phyloP scores from a whole-genome alignment of 2,329 filamentous ascomycete species.

The Colletotrichum cereale region DNA sequence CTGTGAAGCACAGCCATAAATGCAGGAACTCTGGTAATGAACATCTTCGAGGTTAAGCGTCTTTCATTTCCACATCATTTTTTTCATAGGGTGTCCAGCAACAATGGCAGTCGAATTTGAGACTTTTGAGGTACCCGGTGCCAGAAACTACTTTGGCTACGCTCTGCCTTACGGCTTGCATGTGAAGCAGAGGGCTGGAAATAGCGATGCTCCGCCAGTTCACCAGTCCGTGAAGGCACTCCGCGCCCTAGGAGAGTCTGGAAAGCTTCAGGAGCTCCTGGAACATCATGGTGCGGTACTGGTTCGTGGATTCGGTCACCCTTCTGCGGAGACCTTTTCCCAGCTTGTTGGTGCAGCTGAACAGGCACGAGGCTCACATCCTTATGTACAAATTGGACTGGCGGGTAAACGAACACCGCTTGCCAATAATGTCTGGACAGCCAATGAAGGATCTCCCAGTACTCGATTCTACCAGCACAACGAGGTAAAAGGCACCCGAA shows the following conservation, averaged over 20 bases:
- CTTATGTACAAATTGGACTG: slow-evolving; percentile 48
- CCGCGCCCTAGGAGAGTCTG: slow-evolving; percentile 25
- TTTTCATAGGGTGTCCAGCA: background rate
- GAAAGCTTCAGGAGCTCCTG: slow-evolving; percentile 31
- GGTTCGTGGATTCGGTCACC: slow-evolving; percentile 32
- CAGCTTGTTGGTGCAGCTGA: slow-evolving; percentile 37
- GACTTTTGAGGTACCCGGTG: slow-evolving; percentile 36
- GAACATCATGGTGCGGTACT: slow-evolving; percentile 39
- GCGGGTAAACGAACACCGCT: slow-evolving; percentile 40
- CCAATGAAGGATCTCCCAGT: slow-evolving; percentile 41
- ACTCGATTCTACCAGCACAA: slow-evolving; percentile 43
- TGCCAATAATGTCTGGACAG: slow-evolving; percentile 42
- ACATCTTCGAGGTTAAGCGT: background rate
- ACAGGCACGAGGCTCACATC: slow-evolving; percentile 32
- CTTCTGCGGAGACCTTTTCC: slow-evolving; percentile 42
- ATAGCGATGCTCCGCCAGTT: slow-evolving; percentile 4
- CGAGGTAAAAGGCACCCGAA: slow-evolving; percentile 24
- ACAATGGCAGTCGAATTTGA: slow-evolving; percentile 30
- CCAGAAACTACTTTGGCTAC: slow-evolving; percentile 33
- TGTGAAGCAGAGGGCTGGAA: slow-evolving; percentile 7
- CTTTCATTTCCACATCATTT: no score
- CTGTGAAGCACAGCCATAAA: background rate
- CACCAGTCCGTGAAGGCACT: slow-evolving; percentile 28
- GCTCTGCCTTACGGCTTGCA: slow-evolving; percentile 33
- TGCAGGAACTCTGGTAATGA: background rate